Evolutionary conservation across 2,329 filamentous ascomycete genomes (phyloP).

Genomic region (Cytospora mali): DNA sequence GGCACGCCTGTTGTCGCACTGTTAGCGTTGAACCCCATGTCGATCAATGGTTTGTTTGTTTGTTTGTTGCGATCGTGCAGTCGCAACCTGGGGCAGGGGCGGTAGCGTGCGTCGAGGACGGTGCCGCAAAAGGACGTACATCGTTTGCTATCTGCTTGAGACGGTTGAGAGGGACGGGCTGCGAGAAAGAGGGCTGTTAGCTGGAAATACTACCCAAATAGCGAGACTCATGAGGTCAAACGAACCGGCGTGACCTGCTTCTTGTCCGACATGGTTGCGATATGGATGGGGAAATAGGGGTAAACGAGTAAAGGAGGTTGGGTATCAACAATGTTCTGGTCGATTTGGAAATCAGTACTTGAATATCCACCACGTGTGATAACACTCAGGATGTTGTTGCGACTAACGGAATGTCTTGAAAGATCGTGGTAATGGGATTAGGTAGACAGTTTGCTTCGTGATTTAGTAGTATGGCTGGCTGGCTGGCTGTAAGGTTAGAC

Average conservation of each 20-base stretch:
- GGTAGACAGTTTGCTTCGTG: neutral
- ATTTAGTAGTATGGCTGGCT: neutral
- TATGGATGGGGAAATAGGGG: slow-evolving; percentile 18
- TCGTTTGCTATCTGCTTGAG: slow-evolving; percentile 85
- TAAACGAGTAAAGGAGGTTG: slow-evolving; percentile 12
- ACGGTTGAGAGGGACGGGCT: slow-evolving; percentile 77
- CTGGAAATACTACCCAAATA: neutral
- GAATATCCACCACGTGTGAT: neutral
- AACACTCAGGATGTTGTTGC: neutral
- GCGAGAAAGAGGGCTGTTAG: slow-evolving; percentile 26
- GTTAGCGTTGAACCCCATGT: slow-evolving; percentile 7
- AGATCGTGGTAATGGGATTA: neutral
- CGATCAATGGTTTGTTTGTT: neutral
- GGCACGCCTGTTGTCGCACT: slow-evolving; percentile 68
- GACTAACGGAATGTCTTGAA: slow-evolving; percentile 10
- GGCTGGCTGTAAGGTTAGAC: neutral
- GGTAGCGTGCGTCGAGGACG: slow-evolving; percentile 9
- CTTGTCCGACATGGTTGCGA: slow-evolving; percentile 26
- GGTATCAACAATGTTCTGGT: neutral
- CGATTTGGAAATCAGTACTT: neutral
- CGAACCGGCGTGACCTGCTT: slow-evolving; percentile 26
- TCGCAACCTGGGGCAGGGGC: no score
- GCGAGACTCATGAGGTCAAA: neutral
- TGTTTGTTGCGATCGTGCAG: neutral
- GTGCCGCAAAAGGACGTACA: slow-evolving; percentile 53